These are phyloP conservation scores for Lachnellula suecica DNA, from an alignment of 2,329 filamentous ascomycete genomes.

Conservation along the genomic window DNA sequence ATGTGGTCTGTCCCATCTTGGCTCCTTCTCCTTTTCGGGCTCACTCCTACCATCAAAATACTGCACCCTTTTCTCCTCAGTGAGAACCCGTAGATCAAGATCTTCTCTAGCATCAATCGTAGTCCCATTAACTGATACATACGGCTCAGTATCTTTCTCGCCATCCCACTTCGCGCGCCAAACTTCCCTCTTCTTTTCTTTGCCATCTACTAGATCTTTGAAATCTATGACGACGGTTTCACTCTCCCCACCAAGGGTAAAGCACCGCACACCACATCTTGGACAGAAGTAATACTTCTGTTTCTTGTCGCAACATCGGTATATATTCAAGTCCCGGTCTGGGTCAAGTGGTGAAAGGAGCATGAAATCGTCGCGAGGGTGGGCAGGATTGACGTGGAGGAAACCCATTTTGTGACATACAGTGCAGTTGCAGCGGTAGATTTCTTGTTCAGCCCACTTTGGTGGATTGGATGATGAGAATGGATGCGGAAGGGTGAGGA, in stretches of 20 bases:
- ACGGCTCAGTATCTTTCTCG: conserved; percentile 25
- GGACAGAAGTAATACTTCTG: conserved; percentile 45
- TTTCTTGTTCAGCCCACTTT: conserved; percentile 11
- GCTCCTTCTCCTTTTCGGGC: conserved; percentile 26
- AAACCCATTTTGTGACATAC: conserved; percentile 45
- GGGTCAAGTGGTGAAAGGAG: conserved; percentile 42
- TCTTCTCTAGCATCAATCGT: conserved; percentile 28
- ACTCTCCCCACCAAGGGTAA: conserved; percentile 38
- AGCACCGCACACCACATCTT: conserved; percentile 42
- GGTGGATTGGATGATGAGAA: conserved; percentile 18
- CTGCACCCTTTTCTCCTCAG: conserved; percentile 30
- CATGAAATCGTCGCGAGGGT: conserved; percentile 41
- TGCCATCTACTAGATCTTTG: conserved; percentile 21
- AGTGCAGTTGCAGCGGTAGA: conserved; percentile 43
- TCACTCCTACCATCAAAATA: conserved; percentile 29
- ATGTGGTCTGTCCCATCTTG: conserved; percentile 29
- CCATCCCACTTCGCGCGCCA: conserved; percentile 29
- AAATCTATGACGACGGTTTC: conserved; percentile 28
- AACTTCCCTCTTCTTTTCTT: conserved; percentile 28
- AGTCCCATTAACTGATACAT: conserved; percentile 29
- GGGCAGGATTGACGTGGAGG: conserved; percentile 41
- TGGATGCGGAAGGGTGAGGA: conserved; percentile 39
- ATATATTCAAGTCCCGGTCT: conserved; percentile 40
- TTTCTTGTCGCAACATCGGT: conserved; percentile 32
- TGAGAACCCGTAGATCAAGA: conserved; percentile 30